A percentile compares a stretch with the other conserved stretches of the same genome.
Conservation (phyloP, 2,329 filamentous ascomycete genomes). For the Verruconis gallopava region DNA sequence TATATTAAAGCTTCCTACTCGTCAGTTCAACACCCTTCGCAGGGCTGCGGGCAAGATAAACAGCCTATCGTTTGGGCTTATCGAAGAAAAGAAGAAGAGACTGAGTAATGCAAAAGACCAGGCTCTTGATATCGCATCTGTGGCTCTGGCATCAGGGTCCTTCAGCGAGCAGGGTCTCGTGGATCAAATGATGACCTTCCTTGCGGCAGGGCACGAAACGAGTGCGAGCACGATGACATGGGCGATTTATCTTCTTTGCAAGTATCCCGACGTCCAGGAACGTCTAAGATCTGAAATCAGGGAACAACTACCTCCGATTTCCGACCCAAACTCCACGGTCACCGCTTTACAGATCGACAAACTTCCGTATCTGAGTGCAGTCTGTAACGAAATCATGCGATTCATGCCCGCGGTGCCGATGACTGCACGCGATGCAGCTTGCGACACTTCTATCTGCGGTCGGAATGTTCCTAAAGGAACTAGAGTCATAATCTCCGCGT, state of each 20-base stretch:
- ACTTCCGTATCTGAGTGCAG: conserved; percentile 67
- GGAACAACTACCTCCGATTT: conserved; percentile 29
- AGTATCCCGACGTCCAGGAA: conserved; percentile 35
- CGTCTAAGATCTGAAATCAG: conserved; percentile 40
- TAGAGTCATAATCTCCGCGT: conserved; percentile 48
- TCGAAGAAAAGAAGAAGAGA: conserved; percentile 53
- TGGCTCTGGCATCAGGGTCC: conserved; percentile 25
- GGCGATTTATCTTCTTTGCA: conserved; percentile 40
- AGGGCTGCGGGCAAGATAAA: conserved; percentile 32
- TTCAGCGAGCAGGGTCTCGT: conserved; percentile 28
- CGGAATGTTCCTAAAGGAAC: conserved; percentile 59
- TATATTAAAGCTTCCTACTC: conserved; percentile 49
- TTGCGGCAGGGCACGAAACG: conserved; percentile 20
- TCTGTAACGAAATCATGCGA: conserved; percentile 66
- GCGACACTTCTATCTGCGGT: conserved; percentile 52
- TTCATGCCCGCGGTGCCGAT: conserved; percentile 58
- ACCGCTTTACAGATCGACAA: conserved; percentile 50
- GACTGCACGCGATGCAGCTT: conserved; percentile 52
- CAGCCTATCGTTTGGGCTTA: conserved; percentile 51
- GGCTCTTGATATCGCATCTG: conserved; percentile 26
- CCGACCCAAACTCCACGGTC: conserved; percentile 28
- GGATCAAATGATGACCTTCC: conserved; percentile 30
- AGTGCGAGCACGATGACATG: conserved; percentile 34
- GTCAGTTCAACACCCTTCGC: conserved; percentile 47
- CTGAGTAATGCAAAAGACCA: conserved; percentile 33